These are phyloP conservation scores for Arabidopsis suecica DNA, from an alignment of 345 rosid genomes.

Conservation along the genomic window DNA sequence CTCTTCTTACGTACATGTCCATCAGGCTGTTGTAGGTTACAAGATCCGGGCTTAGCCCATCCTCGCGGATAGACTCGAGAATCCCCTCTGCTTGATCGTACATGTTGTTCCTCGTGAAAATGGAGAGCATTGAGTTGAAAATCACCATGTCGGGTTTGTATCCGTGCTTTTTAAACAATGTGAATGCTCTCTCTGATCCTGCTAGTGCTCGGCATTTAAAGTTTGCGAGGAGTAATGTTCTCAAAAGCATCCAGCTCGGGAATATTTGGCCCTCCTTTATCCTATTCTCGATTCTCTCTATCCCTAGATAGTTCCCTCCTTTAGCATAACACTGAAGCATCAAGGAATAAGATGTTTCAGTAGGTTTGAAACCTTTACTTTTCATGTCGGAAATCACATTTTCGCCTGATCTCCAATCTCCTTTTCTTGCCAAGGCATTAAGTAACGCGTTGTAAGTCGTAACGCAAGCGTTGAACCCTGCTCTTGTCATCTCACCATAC, in stretches of 20 bases:
- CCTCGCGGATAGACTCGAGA: conserved; percentile 56
- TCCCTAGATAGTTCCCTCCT: conserved; percentile 70
- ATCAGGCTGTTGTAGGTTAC: conserved; percentile 87
- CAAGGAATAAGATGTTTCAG: conserved; percentile 74
- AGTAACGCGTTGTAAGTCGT: conserved; percentile 86
- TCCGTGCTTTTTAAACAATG: conserved; percentile 59
- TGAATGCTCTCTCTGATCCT: conserved; percentile 77
- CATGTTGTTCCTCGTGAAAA: conserved; percentile 72
- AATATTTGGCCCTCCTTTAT: conserved; percentile 68
- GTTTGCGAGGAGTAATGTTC: conserved; percentile 75
- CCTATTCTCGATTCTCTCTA: conserved; percentile 68
- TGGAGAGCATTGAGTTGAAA: conserved; percentile 78
- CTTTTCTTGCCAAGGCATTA: conserved; percentile 80
- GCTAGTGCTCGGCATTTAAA: conserved; percentile 68
- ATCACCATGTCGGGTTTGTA: conserved; percentile 86
- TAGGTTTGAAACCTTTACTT: conserved; percentile 77
- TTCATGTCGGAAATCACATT: conserved; percentile 73
- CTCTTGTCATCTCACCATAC: conserved; percentile 74
- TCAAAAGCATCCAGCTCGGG: conserved; percentile 93
- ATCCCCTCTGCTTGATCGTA: conserved; percentile 61
- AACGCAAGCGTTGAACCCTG: conserved; percentile 78
- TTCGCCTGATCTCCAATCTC: conserved; percentile 84
- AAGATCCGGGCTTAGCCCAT: conserved; percentile 77
- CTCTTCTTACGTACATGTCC: conserved; percentile 85
- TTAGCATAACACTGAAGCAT: conserved; percentile 82